These are phyloP conservation scores for Pestalotiopsis sp. DNA, from an alignment of 2,329 filamentous ascomycete species.

Conservation along the genomic window DNA sequence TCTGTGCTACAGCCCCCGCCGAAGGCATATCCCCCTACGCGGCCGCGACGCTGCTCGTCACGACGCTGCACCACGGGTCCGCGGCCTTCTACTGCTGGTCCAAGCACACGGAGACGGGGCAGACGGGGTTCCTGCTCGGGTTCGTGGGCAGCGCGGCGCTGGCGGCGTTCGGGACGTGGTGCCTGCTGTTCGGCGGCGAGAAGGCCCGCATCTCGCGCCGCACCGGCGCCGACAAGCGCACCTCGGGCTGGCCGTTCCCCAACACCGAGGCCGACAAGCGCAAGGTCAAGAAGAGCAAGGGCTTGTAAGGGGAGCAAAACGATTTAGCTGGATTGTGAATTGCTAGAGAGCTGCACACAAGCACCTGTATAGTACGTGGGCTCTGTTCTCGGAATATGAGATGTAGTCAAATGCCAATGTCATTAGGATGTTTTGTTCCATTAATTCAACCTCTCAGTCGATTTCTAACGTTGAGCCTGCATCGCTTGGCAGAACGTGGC, in stretches of 20 bases:
- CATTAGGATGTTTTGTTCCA: neutral
- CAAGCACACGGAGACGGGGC: constrained; percentile 59
- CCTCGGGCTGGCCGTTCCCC: constrained; percentile 41
- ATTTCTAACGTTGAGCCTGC: neutral
- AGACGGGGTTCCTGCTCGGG: constrained; percentile 63
- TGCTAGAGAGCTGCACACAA: neutral
- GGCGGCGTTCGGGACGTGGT: constrained; percentile 67
- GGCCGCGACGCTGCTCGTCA: constrained; percentile 66
- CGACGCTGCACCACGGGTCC: constrained; percentile 65
- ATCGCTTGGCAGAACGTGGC: neutral
- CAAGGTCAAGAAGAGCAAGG: constrained; percentile 20
- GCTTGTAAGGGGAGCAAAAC: neutral
- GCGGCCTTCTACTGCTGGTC: constrained; percentile 70
- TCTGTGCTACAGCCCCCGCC: constrained; percentile 3
- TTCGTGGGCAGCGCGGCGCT: constrained; percentile 59
- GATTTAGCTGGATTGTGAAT: neutral
- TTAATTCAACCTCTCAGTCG: neutral
- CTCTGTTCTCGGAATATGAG: neutral
- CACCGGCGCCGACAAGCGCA: constrained; percentile 44
- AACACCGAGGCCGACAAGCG: constrained; percentile 36
- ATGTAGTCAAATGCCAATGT: neutral
- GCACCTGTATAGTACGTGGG: neutral
- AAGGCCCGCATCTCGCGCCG: constrained; percentile 36
- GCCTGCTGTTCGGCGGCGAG: constrained; percentile 42
- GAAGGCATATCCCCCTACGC: constrained; percentile 61